Base-by-base conservation (phyloP, 805 yeast genomes). In the Hanseniaspora osmophila region DNA sequence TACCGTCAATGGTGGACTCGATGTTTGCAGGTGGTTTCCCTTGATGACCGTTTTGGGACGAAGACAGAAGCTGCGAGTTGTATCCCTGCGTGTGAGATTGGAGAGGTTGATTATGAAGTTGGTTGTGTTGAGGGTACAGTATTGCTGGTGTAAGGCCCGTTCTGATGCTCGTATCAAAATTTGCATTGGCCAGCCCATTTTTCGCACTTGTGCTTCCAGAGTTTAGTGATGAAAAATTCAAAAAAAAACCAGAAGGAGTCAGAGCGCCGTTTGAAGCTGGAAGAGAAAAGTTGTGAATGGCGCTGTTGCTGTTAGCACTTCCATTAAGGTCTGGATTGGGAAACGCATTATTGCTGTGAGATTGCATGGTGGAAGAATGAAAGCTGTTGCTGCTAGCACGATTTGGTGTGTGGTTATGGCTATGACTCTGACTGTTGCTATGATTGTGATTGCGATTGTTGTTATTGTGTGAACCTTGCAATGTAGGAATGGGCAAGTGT, bases 131-230 rank as follows among this genome's bases (percentile, higher is more conserved):
- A 2, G 43, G 44, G 3, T 41, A n/a, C 67, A 71, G 30, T 10
- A 54, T 49, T 1, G 78, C 84, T 0, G 88, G 88, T 0, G 88
- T 79, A 27, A 80, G 58, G 0, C 92, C 90, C 0, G 84, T 68
- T 51, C 94, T 69, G 43, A 84, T 52, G 43, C 77, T 72, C 10
- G 35, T 4, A 32, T 32, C 15, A 11, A 32, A 32, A 32, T 9
- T 32, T 22, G 27, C 27, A 22, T 22, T 22, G 27, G 27, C 27
- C 27, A 22, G 7, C 7, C 27, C 27, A n/a, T 32, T 32, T 12
- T 32, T 32, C 10, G 35, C 10, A 32, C 15, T 32, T 32, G 35
- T 32, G 10, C 27, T 22, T 22, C 27, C 27, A 22, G 27, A 22
- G 27, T 22, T 22, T 22, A 22, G 27, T 22, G 27, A 22, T 22